Evolutionary conservation across 768 basidiomycete species (phyloP).

Genomic region (Termitomyces sp.): DNA sequence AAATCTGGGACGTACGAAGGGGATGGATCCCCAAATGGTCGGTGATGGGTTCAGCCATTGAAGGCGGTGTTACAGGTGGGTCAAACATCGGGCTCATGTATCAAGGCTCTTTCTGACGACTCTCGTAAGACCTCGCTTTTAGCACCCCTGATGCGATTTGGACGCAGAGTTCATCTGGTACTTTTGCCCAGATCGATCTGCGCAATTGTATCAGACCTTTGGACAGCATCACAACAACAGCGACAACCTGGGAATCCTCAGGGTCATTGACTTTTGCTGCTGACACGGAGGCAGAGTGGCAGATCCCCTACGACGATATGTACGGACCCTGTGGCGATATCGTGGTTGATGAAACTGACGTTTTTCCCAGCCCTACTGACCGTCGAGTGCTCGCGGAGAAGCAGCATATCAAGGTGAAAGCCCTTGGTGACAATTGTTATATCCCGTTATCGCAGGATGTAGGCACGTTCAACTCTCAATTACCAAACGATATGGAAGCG

Average conservation of each 20-base stretch:
- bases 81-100: neutral
- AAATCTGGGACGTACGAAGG: constrained; percentile 85
- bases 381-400: constrained; percentile 28
- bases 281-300: constrained; percentile 50
- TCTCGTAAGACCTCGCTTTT: constrained; percentile 58
- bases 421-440: constrained; percentile 54
- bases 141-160: constrained; percentile 69
- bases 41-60: constrained; percentile 56
- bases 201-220: constrained; percentile 60
- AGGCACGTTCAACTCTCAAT: constrained; percentile 42
- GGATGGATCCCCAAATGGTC: constrained; percentile 84
- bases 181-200: constrained; percentile 78
- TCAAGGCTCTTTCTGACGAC: neutral
- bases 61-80: constrained; percentile 74
- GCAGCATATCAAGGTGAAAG: constrained; percentile 42
- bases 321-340: constrained; percentile 26
- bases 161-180: constrained; percentile 71
- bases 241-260: constrained; percentile 62
- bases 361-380: constrained; percentile 33
- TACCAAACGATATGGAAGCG: constrained; percentile 37
- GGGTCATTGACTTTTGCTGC: constrained; percentile 67
- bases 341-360: constrained; percentile 1
- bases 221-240: constrained; percentile 61
- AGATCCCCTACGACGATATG: constrained; percentile 82
- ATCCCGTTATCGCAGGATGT: constrained; percentile 53